Evolutionary conservation across 192 early-diverging fungal genomes (phyloP), one percentile per base, ranked within the genome.

Genomic region (Umbelopsis ramanniana): DNA sequence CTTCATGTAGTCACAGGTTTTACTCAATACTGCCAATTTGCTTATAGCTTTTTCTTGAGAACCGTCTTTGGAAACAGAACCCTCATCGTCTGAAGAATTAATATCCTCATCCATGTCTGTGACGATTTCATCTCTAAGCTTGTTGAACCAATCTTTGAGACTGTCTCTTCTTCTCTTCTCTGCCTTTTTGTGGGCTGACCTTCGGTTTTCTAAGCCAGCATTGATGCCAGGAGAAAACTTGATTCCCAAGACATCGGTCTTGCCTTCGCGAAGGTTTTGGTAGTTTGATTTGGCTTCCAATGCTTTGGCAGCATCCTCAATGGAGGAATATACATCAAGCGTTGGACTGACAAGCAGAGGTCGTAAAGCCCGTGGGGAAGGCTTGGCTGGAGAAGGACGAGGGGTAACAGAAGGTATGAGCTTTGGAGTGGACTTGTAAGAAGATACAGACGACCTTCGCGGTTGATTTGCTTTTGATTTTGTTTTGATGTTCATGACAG

Each of bases 131-230:
- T 75, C 66, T 57, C 87, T 80, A 12, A 99, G 81, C 9, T 91
- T 84, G 46, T 98, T 93, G 74, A 99, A 99, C 60, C 92, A 93
- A 40, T 89, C 78, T 67, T 97, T 97, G 3, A 99, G 87, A 38
- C 92, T 92, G 70, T 99, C 97, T 9, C 97, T 86, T 19, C 97
- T 92, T 75, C 93, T 94, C 77, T 99, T 96, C 77, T 99, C 97
- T 7, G 96, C 96, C 47, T 94, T 90, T 81, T 98, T 97, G 83
- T 99, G 97, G 14, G 89, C 91, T 10, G 91, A 93, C 19, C 91
- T 90, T 10, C 95, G 90, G 1, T 87, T 79, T 77, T 96, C 94
- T 52, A 96, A 78, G 0, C 93, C 92, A 7, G 88, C 86, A 40
- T 92, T 87, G 24, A 96, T 85, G 70, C 96, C 90, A 21, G 84